These are phyloP conservation scores for Trichoderma asperelloides DNA, from an alignment of 495 filamentous ascomycete species.

Conservation along the genomic window DNA sequence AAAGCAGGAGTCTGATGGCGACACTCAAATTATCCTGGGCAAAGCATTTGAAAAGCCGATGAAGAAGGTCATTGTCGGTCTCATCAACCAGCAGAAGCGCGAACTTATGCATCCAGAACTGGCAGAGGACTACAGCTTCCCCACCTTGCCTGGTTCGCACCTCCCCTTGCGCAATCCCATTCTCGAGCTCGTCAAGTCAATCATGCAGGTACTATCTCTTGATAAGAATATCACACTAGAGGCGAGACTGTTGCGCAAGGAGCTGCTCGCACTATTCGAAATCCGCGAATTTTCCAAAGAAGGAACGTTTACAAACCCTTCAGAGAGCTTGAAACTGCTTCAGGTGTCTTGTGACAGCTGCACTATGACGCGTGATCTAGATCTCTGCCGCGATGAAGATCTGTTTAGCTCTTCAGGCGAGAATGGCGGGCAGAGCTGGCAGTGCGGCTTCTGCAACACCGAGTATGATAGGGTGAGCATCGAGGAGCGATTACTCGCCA, in stretches of 20 bases:
- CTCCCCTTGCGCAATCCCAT: slow-evolving; percentile 53
- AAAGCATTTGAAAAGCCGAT: slow-evolving; percentile 78
- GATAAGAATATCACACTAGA: slow-evolving; percentile 84
- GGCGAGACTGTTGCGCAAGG: slow-evolving; percentile 75
- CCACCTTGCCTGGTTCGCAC: slow-evolving; percentile 71
- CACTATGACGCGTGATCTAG: slow-evolving; percentile 78
- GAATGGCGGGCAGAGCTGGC: slow-evolving; percentile 50
- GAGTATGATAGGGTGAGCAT: slow-evolving; percentile 68
- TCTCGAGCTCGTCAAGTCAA: slow-evolving; percentile 79
- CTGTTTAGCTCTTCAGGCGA: slow-evolving; percentile 40
- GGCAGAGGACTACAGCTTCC: slow-evolving; percentile 80
- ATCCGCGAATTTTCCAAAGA: slow-evolving; percentile 88
- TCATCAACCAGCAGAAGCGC: slow-evolving; percentile 75
- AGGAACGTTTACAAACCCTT: slow-evolving; percentile 79
- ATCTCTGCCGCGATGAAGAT: slow-evolving; percentile 89
- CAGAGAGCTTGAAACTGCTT: slow-evolving; percentile 57
- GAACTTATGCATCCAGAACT: slow-evolving; percentile 88
- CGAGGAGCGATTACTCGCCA: slow-evolving; percentile 73
- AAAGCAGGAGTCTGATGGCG: slow-evolving; percentile 37
- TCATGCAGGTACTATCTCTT: slow-evolving; percentile 83
- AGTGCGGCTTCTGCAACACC: slow-evolving; percentile 65
- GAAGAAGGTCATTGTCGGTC: slow-evolving; percentile 71
- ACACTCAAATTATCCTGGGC: slow-evolving; percentile 55
- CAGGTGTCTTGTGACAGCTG: slow-evolving; percentile 81
- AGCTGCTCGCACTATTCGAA: slow-evolving; percentile 82